Conservation (phyloP, 2,329 filamentous ascomycete genomes). For the Penicillium griseofulvum region DNA sequence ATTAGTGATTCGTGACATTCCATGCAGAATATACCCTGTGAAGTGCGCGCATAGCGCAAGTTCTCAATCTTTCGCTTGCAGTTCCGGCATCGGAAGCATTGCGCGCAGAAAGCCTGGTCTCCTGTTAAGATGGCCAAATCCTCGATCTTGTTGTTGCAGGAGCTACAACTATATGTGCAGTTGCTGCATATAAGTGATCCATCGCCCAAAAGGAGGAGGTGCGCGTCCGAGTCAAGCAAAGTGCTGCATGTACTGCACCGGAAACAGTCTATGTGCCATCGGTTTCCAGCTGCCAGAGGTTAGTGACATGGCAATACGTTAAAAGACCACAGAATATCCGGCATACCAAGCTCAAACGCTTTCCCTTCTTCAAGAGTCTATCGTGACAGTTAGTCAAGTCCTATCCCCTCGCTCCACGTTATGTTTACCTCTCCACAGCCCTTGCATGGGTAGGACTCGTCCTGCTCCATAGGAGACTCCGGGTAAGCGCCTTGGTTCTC, state of each 20-base stretch:
- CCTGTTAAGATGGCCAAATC: constrained; percentile 95
- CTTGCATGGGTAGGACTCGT: constrained; percentile 85
- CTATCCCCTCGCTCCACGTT: background rate
- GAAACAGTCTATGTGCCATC: constrained; percentile 99
- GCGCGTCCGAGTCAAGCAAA: constrained; percentile 95
- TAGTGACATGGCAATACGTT: constrained; percentile 8
- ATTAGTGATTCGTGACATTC: constrained; percentile 95
- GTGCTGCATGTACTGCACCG: constrained; percentile 94
- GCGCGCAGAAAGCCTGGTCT: constrained; percentile 95
- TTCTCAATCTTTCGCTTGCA: constrained; percentile 99
- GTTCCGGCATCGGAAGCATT: constrained; percentile 94
- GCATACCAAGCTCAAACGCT: constrained; percentile 89
- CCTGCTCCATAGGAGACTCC: constrained; percentile 67
- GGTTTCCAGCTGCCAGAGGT: constrained; percentile 70
- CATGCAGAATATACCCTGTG: constrained; percentile 99
- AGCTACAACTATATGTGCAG: constrained; percentile 97
- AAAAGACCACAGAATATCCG: background rate
- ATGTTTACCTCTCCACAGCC: constrained; percentile 78
- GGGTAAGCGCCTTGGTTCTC: constrained; percentile 55
- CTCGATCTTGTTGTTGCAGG: constrained; percentile 96
- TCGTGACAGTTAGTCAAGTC: constrained; percentile 10
- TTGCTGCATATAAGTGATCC: constrained; percentile 98
- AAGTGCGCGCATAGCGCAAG: constrained; percentile 92
- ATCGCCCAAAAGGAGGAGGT: constrained; percentile 93
- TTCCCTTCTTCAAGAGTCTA: constrained; percentile 98